Conservation (phyloP, 1,284 basidiomycete genomes). For the Megacollybia platyphylla region DNA sequence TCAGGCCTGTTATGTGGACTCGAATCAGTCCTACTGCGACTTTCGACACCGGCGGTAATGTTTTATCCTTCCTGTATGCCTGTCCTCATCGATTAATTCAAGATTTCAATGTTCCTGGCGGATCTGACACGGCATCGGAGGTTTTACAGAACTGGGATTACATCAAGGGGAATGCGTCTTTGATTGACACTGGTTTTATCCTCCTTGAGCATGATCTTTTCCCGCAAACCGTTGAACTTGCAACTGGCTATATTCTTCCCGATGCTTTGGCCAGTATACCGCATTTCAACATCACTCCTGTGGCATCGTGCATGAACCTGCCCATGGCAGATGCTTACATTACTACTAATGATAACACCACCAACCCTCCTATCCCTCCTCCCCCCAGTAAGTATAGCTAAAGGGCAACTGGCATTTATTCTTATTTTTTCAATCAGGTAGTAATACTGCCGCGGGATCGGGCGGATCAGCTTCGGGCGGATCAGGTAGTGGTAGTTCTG, state of each 20-base stretch:
- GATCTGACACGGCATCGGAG: constrained; percentile 41
- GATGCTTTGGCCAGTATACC: constrained; percentile 50
- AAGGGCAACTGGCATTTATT: too few relatives aligned
- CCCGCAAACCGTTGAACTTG: constrained; percentile 56
- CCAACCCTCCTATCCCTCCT: constrained; percentile 28
- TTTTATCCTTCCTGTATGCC: constrained; percentile 5
- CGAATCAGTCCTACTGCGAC: constrained; percentile 40
- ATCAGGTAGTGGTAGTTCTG: too few relatives aligned
- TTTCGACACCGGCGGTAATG: constrained; percentile 52
- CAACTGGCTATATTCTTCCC: constrained; percentile 59
- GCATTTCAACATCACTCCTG: constrained; percentile 47
- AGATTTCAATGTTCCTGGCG: constrained; percentile 71
- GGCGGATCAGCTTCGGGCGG: too few relatives aligned
- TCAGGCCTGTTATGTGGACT: constrained; percentile 60
- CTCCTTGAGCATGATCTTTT: constrained; percentile 70
- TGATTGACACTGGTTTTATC: constrained; percentile 47
- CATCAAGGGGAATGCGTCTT: constrained; percentile 41
- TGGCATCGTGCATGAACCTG: constrained; percentile 40
- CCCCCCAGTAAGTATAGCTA: too few relatives aligned
- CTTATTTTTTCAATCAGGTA: too few relatives aligned
- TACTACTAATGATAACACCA: constrained; percentile 52
- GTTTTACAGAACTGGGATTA: constrained; percentile 54
- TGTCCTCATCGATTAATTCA: background rate
- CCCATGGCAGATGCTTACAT: constrained; percentile 48
- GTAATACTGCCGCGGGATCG: too few relatives aligned